Evolutionary conservation across 177 flowering plant species (phyloP).

Genomic region (Telopea speciosissima): DNA sequence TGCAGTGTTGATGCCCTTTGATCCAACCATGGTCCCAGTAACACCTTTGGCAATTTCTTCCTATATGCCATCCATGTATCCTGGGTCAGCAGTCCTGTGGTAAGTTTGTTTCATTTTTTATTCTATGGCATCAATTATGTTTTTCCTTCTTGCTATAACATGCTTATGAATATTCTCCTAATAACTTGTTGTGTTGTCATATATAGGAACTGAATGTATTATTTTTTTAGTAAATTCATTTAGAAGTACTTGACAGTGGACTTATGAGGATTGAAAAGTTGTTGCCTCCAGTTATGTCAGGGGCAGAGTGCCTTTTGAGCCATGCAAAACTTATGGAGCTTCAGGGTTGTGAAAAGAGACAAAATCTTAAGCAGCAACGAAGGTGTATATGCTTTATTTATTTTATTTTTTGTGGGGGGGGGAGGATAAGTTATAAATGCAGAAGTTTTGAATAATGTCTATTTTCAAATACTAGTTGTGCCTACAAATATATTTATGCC

Average conservation of each 20-base stretch:
- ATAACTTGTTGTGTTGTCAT: too few species aligned
- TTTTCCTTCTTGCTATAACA: too few species aligned
- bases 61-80: conserved; percentile 39
- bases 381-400: conserved; percentile 29
- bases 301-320: conserved; percentile 21
- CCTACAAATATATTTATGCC: too few species aligned
- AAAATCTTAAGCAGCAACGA: conserved; percentile 19
- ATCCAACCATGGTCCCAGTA: conserved; percentile 37
- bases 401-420: too few species aligned
- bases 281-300: conserved; percentile 22
- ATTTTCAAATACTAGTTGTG: too few species aligned
- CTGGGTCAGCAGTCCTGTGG: conserved; percentile 39
- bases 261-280: conserved; percentile 34
- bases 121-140: neutral
- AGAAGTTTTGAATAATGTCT: too few species aligned
- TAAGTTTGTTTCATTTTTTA: conserved; percentile 20
- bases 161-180: too few species aligned
- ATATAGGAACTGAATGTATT: neutral
- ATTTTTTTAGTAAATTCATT: neutral
- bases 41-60: conserved; percentile 36
- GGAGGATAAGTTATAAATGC: too few species aligned
- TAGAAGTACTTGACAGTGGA: conserved; percentile 33
- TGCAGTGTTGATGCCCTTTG: conserved; percentile 45
- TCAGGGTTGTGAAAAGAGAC: conserved; percentile 30
- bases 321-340: conserved; percentile 28